Percentiles rank a stretch among this genome's conserved stretches.
Conservation (phyloP, 1,139 yeast species). For the Debaryomyces sp. region DNA sequence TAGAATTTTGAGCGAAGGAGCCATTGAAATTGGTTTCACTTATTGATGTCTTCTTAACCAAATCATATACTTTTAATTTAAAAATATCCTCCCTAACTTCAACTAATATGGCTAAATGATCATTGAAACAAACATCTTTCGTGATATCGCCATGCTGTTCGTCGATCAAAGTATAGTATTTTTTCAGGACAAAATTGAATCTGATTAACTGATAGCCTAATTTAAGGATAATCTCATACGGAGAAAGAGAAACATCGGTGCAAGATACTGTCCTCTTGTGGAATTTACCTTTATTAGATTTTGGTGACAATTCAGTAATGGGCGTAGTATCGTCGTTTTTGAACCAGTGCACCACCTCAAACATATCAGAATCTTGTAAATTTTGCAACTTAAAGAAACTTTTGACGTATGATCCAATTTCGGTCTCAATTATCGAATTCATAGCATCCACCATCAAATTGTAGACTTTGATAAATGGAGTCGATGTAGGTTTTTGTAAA, state of each 20-base stretch:
- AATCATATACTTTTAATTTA: background rate
- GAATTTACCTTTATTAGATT: constrained; percentile 4
- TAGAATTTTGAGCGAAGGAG: background rate
- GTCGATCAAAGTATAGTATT: background rate
- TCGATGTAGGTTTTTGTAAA: constrained; percentile 6
- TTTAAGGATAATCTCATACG: constrained; percentile 16
- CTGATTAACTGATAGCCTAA: constrained; percentile 15
- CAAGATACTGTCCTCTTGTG: constrained; percentile 4
- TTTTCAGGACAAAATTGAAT: constrained; percentile 18
- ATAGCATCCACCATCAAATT: constrained; percentile 15
- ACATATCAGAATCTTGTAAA: constrained; percentile 12
- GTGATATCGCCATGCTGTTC: background rate
- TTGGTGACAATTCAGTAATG: constrained; percentile 9
- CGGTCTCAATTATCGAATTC: constrained; percentile 14
- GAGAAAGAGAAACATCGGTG: constrained; percentile 12
- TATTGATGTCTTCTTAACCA: background rate
- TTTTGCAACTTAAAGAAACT: constrained; percentile 20
- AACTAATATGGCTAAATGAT: constrained; percentile 1
- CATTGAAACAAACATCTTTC: constrained; percentile 2
- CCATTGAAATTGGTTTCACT: background rate
- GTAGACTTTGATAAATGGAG: constrained; percentile 19
- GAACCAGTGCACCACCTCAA: constrained; percentile 22
- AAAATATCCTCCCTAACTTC: background rate
- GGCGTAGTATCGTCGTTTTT: constrained; percentile 7
- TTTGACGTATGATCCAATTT: constrained; percentile 22